A percentile compares a stretch with the other conserved stretches of the same genome.
These are phyloP conservation scores for Coelastrella sp. DNA, from an alignment of 139 green algal species.

Conservation along the genomic window DNA sequence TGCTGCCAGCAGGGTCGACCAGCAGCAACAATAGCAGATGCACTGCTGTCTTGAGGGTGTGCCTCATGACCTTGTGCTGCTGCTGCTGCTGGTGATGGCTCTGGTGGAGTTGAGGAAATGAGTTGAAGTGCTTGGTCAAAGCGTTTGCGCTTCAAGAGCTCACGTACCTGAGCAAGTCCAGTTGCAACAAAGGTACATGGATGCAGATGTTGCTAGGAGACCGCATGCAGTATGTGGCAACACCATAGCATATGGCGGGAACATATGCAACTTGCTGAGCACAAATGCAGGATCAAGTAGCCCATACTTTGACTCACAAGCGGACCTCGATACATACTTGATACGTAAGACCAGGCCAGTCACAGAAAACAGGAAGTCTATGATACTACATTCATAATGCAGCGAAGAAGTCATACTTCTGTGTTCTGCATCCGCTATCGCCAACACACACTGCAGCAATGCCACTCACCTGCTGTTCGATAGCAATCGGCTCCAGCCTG, in stretches of 20 bases:
- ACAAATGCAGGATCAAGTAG: too few relatives aligned
- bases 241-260: too few relatives aligned
- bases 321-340: too few relatives aligned
- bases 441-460: neutral
- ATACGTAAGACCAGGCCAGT: too few relatives aligned
- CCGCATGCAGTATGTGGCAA: too few relatives aligned
- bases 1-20: constrained; percentile 58
- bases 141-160: constrained; percentile 68
- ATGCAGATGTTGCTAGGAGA: neutral
- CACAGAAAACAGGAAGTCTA: too few relatives aligned
- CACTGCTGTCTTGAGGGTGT: neutral
- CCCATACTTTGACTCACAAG: too few relatives aligned
- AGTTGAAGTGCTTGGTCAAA: constrained; percentile 63
- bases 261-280: too few relatives aligned
- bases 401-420: too few relatives aligned
- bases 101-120: constrained; percentile 37
- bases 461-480: constrained; percentile 68
- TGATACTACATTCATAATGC: too few relatives aligned
- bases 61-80: neutral
- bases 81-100: constrained; percentile 16
- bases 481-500: constrained; percentile 65
- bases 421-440: too few relatives aligned
- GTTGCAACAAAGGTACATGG: neutral
- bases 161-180: constrained; percentile 53
- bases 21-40: neutral